phyloP scores from a whole-genome alignment of 495 filamentous ascomycete genomes.

The Antarctomyces pellizariae region DNA sequence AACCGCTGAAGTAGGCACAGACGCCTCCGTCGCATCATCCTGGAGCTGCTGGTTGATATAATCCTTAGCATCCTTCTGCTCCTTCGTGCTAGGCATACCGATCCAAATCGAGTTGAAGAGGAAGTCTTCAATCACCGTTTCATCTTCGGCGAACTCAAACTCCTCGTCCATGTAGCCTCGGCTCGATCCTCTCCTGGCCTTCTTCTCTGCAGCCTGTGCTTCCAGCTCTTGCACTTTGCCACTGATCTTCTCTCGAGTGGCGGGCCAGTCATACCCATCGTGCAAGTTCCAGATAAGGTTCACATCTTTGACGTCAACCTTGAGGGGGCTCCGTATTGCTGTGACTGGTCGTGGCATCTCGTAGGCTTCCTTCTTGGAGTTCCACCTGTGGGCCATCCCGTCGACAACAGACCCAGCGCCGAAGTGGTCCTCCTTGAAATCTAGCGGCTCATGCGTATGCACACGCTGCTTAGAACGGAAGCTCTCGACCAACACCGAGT shows the following conservation, averaged over 20 bases:
- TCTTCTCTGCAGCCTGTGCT: constrained; percentile 49
- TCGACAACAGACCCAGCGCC: constrained; percentile 31
- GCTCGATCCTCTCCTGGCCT: constrained; percentile 16
- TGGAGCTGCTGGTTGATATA: constrained; percentile 77
- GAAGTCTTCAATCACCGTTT: constrained; percentile 78
- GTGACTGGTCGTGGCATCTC: no score
- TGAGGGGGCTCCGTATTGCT: constrained; percentile 51
- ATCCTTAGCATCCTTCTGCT: constrained; percentile 53
- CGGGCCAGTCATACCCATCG: constrained; percentile 92
- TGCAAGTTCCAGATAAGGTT: constrained; percentile 96
- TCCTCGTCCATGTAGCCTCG: constrained; percentile 23
- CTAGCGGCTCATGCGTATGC: constrained; percentile 18
- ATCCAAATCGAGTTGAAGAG: constrained; percentile 99
- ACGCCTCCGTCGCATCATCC: constrained; percentile 71
- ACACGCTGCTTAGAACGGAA: constrained; percentile 34
- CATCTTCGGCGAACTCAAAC: constrained; percentile 35
- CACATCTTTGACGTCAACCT: constrained; percentile 57
- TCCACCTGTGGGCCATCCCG: constrained; percentile 55
- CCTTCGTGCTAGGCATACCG: constrained; percentile 64
- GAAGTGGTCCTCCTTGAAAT: constrained; percentile 67
- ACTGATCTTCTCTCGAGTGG: constrained; percentile 63
- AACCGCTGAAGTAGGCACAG: constrained; percentile 48
- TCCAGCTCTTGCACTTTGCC: constrained; percentile 76
- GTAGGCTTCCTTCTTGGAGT: constrained; percentile 51
- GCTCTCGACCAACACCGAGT: constrained; percentile 36